These are phyloP conservation scores for Musa balbisiana DNA, from an alignment of 202 grass and related monocot genomes.

Conservation along the genomic window DNA sequence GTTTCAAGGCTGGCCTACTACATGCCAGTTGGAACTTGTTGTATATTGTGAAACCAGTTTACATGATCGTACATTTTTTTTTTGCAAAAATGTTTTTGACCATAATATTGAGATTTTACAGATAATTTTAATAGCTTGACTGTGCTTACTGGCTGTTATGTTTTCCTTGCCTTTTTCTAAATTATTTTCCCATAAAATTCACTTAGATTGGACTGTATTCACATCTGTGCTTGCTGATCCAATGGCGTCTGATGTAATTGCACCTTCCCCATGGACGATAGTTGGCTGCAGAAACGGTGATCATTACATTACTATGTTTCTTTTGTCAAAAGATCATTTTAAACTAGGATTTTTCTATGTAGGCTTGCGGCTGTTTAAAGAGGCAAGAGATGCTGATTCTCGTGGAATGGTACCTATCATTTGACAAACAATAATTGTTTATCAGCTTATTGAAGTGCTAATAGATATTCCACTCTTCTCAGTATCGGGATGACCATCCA, in stretches of 20 bases:
- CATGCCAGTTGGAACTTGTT: neutral
- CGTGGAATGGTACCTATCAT: constrained; percentile 51
- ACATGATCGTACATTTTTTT: neutral
- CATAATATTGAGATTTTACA: too few relatives aligned
- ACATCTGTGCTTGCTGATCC: constrained; percentile 63
- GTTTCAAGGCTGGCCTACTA: neutral
- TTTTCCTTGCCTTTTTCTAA: constrained; percentile 10
- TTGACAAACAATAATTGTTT: constrained; percentile 1
- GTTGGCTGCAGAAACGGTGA: constrained; percentile 91
- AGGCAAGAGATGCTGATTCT: constrained; percentile 79
- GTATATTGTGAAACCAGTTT: neutral
- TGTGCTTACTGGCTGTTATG: neutral
- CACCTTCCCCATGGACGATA: constrained; percentile 94
- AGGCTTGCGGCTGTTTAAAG: constrained; percentile 97
- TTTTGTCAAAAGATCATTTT: constrained; percentile 9
- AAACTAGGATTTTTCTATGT: constrained; percentile 17
- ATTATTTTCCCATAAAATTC: constrained; percentile 8
- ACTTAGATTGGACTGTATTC: constrained; percentile 87
- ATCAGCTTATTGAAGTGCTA: constrained; percentile 1
- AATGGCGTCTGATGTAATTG: constrained; percentile 89
- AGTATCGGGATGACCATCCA: constrained; percentile 95
- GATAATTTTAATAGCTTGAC: neutral
- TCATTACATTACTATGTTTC: constrained; percentile 12
- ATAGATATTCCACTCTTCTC: constrained; percentile 30
- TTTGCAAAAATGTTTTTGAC: neutral